Evolutionary conservation across 2,329 filamentous ascomycete genomes (phyloP), one percentile per base, ranked within the genome.

Genomic region (Beauveria bassiana): DNA sequence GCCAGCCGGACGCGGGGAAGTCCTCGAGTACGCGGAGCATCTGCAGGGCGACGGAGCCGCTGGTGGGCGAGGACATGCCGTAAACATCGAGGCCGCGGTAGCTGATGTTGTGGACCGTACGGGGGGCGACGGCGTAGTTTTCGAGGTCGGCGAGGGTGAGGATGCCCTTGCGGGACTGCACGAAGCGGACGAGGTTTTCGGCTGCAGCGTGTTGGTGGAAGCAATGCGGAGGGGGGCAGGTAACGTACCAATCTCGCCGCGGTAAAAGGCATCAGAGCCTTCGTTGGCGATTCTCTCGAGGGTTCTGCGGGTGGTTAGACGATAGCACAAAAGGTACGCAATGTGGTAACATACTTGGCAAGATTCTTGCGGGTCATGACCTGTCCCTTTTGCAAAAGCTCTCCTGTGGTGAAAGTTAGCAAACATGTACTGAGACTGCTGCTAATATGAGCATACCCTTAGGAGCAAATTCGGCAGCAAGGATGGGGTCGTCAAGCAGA

Each of bases 401-500:
- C 87, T 3, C 92, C 77, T 79, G 42, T 5, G 59, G 6, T 60
- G 34, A 12, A 58, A 3, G 10, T 46, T 34, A 26, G 14, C 6
- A 9, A 18, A 3, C 50, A 12, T 42, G 18, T 1, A n/a, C 20
- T 16, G 7, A n/a, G 1, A 5, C 3, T n/a, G 42, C 34, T 47
- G 42, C 3, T 16, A n/a, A 12, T 18, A 18, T 10, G 9, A 10
- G 54, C 64, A 20, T 61, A 77, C 79, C 93, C 63, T 93, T 86
- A 0, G 91, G 91, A 2, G 91, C 92, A 75, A 97, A 97, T 70
- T 97, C 93, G 53, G 89, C 73, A 0, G 93, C 91, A 88, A 91
- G 98, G 3, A 85, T 83, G 0, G 88, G 86, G 61, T 97, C 86
- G 3, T 89, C 79, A 0, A 86, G 77, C 0, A 97, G 76, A 68